These are phyloP conservation scores for Penicillium sp. DNA, from an alignment of 2,329 filamentous ascomycete genomes.

Conservation along the genomic window DNA sequence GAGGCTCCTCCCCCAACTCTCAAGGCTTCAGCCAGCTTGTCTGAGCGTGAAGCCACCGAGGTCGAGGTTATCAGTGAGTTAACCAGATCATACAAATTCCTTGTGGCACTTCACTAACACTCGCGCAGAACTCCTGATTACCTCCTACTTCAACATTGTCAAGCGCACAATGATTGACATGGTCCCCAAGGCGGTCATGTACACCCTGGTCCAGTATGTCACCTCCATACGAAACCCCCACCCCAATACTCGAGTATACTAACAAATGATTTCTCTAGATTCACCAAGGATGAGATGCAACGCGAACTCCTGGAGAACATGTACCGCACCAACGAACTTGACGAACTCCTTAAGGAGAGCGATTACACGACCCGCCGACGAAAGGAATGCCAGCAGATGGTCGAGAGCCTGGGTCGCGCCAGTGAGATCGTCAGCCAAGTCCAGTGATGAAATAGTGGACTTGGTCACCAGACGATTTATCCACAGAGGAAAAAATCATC, in stretches of 20 bases:
- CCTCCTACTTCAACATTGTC: slow-evolving; percentile 97
- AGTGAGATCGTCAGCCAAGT: slow-evolving; percentile 92
- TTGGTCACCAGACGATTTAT: neutral
- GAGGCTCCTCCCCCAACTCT: slow-evolving; percentile 88
- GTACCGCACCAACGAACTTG: slow-evolving; percentile 87
- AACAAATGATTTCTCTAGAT: slow-evolving; percentile 52
- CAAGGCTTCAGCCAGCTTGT: slow-evolving; percentile 90
- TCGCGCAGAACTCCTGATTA: slow-evolving; percentile 78
- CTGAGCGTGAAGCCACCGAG: slow-evolving; percentile 90
- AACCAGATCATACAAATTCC: neutral
- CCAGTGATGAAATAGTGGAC: slow-evolving; percentile 43
- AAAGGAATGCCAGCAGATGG: slow-evolving; percentile 99
- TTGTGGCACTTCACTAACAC: slow-evolving; percentile 15
- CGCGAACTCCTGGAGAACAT: slow-evolving; percentile 94
- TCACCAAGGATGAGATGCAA: slow-evolving; percentile 98
- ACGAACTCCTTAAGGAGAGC: slow-evolving; percentile 94
- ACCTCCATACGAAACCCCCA: neutral
- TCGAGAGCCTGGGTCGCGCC: slow-evolving; percentile 84
- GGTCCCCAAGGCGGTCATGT: slow-evolving; percentile 99
- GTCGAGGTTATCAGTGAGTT: slow-evolving; percentile 95
- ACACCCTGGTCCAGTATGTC: slow-evolving; percentile 88
- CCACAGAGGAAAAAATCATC: neutral
- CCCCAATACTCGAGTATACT: slow-evolving; percentile 1
- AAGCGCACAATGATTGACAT: slow-evolving; percentile 99
- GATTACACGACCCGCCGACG: slow-evolving; percentile 92